Evolutionary conservation across 371 early-diverging fungal species (phyloP), one percentile per base, ranked within the genome.

Genomic region (Smittium culicis): DNA sequence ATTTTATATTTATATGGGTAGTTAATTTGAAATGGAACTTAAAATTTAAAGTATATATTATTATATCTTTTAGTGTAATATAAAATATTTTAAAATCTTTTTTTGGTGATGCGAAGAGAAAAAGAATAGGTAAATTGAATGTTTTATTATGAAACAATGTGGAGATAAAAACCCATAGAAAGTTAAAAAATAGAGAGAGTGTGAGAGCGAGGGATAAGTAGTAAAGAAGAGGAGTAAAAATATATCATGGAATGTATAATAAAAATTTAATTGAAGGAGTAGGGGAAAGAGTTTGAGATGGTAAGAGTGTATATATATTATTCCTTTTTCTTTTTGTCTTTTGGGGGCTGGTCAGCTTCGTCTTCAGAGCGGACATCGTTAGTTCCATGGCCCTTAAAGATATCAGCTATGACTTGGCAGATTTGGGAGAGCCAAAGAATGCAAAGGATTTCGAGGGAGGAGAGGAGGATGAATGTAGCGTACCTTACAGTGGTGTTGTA

Each of bases 361-460:
- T 71, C 70, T 33, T 77, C 79, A 59, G 87, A 87, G 20, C 90
- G 83, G 34, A 80, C 84, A 73, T 91, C 91, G 64, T 88, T 84
- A 31, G 85, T 81, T 61, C 81, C 82, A n/a, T 80, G 76, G 32
- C 85, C 85, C 62, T 73, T 79, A 33, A 89, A 69, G 17, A 91
- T 86, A 62, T 82, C 77, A 57, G 78, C 54, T 31, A 88, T 81
- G 20, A 93, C 81, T 29, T 76, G 74, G 35, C 86, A 66, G 67
- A 93, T 88, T 79, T 90, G 79, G n/a, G 71, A 74, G 67, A 90
- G 82, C 93, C 93, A 93, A 64, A 87, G 86, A 30, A 90, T 63
- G 64, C 89, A 79, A 54, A 93, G 75, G 1, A 76, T 61, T 70
- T 90, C 83, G 35, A 93, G 80, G 0, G 74, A 64, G 25, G 73